Evolutionary conservation across 768 basidiomycete genomes (phyloP).

Genomic region (Gloeophyllum trabeum): DNA sequence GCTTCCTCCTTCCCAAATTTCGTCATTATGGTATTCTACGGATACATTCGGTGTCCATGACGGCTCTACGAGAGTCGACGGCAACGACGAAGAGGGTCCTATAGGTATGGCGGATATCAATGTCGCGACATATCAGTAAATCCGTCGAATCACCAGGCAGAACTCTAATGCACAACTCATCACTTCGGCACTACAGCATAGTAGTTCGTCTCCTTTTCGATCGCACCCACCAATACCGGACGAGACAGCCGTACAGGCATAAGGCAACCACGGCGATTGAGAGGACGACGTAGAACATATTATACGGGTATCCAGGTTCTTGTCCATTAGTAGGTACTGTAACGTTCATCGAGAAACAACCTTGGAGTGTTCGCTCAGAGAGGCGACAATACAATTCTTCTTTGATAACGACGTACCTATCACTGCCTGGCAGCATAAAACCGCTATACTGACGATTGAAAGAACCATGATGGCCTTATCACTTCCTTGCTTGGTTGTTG

Average conservation of each 20-base stretch:
- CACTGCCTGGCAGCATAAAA: slow-evolving; percentile 51
- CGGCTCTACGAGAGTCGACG: no score
- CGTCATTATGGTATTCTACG: no score
- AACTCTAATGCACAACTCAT: no score
- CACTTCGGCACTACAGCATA: no score
- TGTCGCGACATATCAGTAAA: no score
- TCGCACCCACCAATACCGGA: slow-evolving; percentile 54
- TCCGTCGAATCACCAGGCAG: no score
- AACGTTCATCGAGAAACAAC: slow-evolving; percentile 59
- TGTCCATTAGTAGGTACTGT: slow-evolving; percentile 42
- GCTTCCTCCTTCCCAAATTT: no score
- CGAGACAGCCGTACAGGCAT: slow-evolving; percentile 29
- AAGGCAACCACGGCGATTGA: slow-evolving; percentile 32
- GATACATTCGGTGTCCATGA: no score
- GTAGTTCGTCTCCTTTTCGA: slow-evolving; percentile 33
- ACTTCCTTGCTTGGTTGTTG: slow-evolving; percentile 45
- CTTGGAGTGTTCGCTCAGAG: slow-evolving; percentile 22
- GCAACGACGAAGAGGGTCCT: no score
- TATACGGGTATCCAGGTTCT: slow-evolving; percentile 24
- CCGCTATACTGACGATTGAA: slow-evolving; percentile 53
- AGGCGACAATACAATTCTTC: not conserved
- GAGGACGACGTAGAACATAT: slow-evolving; percentile 47
- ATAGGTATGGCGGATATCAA: no score
- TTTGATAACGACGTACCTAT: slow-evolving; percentile 39
- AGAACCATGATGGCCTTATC: slow-evolving; percentile 61